A percentile compares a stretch with the other conserved stretches of the same genome.
Conservation (phyloP, 305 asterid genomes). For the Fraxinus platypoda region DNA sequence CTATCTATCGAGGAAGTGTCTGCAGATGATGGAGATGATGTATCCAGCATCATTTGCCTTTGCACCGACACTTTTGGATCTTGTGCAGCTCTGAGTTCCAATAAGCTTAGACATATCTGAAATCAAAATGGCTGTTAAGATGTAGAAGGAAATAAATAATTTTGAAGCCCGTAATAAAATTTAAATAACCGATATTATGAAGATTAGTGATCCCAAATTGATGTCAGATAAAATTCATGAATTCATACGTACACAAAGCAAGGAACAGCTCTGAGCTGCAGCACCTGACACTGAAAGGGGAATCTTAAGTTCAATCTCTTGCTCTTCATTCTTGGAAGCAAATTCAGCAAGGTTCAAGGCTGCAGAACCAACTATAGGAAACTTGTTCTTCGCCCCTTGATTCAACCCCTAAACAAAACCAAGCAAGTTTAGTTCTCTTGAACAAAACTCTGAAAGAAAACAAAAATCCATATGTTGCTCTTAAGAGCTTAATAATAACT, state of each 20-base stretch:
- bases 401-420: constrained; percentile 44
- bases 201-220: neutral
- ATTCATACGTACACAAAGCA: constrained; percentile 49
- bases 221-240: neutral
- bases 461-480: neutral
- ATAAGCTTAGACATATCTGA: constrained; percentile 68
- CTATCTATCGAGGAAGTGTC: constrained; percentile 59
- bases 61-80: constrained; percentile 54
- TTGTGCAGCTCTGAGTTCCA: constrained; percentile 62
- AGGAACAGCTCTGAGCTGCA: constrained; percentile 43
- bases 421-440: constrained; percentile 12
- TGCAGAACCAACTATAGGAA: constrained; percentile 60
- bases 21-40: constrained; percentile 41
- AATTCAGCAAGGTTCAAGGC: constrained; percentile 77
- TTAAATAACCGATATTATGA: neutral
- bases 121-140: constrained; percentile 14
- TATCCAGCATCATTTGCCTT: constrained; percentile 43
- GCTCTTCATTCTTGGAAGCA: constrained; percentile 59
- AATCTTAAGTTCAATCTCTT: constrained; percentile 49
- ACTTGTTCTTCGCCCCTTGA: constrained; percentile 70
- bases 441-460: constrained; percentile 4
- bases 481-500: neutral
- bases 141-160: neutral
- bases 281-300: constrained; percentile 55
- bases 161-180: neutral